Percentiles rank a stretch among this genome's conserved stretches.
Evolutionary conservation across 1,284 basidiomycete species (phyloP).

Genomic region (Leccinum pachyderme): DNA sequence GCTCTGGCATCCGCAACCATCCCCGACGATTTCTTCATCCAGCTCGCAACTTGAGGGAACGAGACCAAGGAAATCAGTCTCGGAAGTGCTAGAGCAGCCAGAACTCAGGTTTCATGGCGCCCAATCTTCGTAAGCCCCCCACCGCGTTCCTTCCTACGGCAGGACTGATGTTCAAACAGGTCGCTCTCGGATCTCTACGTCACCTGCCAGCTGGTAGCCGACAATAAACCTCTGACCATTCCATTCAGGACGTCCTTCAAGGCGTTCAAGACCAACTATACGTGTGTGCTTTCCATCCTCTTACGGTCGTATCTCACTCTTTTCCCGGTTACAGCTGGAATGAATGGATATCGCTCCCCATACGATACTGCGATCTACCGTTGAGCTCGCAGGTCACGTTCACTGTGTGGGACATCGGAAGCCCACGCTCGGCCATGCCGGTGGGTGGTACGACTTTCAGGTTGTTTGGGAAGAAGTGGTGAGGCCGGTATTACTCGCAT

Average conservation of each 20-base stretch:
- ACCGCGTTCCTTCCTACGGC: background rate
- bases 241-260: constrained; percentile 92
- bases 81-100: constrained; percentile 75
- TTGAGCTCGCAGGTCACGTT: constrained; percentile 87
- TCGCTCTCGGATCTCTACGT: constrained; percentile 89
- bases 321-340: constrained; percentile 76
- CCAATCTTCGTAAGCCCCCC: constrained; percentile 64
- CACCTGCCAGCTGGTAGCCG: constrained; percentile 85
- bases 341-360: constrained; percentile 88
- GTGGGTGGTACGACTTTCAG: constrained; percentile 90
- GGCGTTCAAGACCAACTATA: constrained; percentile 82
- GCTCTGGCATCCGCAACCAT: constrained; percentile 8
- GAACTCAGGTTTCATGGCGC: constrained; percentile 77
- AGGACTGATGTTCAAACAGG: constrained; percentile 37
- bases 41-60: constrained; percentile 86
- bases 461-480: constrained; percentile 91
- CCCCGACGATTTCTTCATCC: constrained; percentile 4
- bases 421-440: constrained; percentile 69
- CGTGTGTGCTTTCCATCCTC: constrained; percentile 42
- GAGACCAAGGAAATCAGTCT: constrained; percentile 66
- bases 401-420: constrained; percentile 93
- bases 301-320: constrained; percentile 1
- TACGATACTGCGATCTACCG: constrained; percentile 89
- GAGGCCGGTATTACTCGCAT: constrained; percentile 18
- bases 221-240: constrained; percentile 90